These are phyloP conservation scores for Fusarium tupiense DNA, from an alignment of 2,329 filamentous ascomycete genomes.

Conservation along the genomic window DNA sequence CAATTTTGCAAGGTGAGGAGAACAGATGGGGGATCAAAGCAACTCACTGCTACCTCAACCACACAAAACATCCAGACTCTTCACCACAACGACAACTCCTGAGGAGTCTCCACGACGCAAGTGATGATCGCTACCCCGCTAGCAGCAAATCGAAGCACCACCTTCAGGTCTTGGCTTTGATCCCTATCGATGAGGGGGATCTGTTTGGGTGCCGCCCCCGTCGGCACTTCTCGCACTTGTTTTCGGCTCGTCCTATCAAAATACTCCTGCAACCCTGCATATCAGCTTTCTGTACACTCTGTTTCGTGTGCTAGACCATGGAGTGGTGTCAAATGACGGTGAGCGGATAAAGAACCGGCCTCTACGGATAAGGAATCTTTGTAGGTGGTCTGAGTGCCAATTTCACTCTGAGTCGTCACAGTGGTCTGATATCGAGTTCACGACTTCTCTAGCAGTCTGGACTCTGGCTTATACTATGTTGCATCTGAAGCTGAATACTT, in stretches of 20 bases:
- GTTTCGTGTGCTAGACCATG: constrained; percentile 21
- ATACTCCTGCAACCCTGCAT: constrained; percentile 29
- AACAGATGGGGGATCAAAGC: not conserved
- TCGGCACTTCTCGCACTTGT: constrained; percentile 38
- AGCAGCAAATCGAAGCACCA: constrained; percentile 29
- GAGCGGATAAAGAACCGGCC: constrained; percentile 24
- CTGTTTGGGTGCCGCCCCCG: constrained; percentile 34
- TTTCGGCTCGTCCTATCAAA: constrained; percentile 29
- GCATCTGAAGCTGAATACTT: not conserved
- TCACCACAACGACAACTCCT: not conserved
- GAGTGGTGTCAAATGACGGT: constrained; percentile 42
- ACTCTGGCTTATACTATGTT: not conserved
- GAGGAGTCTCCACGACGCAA: constrained; percentile 7
- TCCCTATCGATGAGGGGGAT: constrained; percentile 25
- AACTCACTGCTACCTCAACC: not conserved
- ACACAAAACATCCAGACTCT: not conserved
- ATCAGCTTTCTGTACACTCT: constrained; percentile 23
- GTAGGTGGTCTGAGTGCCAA: constrained; percentile 2
- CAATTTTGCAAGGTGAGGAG: not conserved
- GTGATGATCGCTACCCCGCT: constrained; percentile 23
- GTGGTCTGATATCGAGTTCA: not conserved
- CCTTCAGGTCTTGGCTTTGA: constrained; percentile 28
- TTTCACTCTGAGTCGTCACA: not conserved
- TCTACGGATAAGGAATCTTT: constrained; percentile 10
- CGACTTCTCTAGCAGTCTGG: not conserved